phyloP scores from a whole-genome alignment of 495 filamentous ascomycete genomes.

The Aspergillus affinis region DNA sequence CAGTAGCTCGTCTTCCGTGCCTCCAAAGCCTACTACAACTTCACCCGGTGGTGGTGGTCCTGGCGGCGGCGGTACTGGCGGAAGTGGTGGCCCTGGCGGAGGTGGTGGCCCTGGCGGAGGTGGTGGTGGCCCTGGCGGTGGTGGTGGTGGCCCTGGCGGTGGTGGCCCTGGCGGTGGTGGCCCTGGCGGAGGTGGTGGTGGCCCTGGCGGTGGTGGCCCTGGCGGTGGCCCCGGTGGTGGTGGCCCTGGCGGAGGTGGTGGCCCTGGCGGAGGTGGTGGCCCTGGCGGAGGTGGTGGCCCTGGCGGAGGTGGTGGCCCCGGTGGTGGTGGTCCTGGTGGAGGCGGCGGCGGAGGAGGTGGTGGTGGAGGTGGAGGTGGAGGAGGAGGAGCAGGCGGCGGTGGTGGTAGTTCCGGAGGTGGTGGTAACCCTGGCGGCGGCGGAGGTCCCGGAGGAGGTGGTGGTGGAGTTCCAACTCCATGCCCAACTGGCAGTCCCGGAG shows the following conservation, averaged over 20 bases:
- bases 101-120: neutral
- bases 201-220: neutral
- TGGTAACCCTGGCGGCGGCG: no score
- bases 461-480: neutral
- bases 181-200: no score
- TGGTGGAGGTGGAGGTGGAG: no score
- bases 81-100: neutral
- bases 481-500: neutral
- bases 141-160: neutral
- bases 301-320: neutral
- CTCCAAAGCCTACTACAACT: neutral
- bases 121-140: neutral
- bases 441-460: no score
- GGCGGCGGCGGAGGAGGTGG: no score
- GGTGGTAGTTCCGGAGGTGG: no score
- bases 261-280: constrained; percentile 5
- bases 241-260: neutral
- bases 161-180: no score
- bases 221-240: neutral
- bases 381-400: no score
- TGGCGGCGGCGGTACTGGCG: no score
- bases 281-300: neutral
- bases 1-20: neutral
- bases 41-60: neutral
- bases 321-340: no score